Conservation (phyloP, 208 protist species). For the Dictyostelium gargantuum region DNA sequence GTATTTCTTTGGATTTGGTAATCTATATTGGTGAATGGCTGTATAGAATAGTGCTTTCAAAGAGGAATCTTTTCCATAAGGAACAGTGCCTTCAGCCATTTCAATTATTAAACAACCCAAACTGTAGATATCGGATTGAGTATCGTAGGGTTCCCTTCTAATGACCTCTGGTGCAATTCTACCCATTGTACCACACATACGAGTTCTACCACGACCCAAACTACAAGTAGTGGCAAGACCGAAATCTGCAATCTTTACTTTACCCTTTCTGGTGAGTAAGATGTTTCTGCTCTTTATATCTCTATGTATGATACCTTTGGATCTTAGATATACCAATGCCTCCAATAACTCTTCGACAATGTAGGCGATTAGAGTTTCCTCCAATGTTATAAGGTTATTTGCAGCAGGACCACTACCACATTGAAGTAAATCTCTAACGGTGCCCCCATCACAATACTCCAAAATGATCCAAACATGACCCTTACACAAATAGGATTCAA, state of each 20-base stretch:
- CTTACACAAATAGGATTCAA: constrained; percentile 17
- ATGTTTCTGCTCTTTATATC: constrained; percentile 74
- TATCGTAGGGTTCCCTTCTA: constrained; percentile 38
- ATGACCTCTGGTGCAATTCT: constrained; percentile 57
- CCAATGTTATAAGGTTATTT: not conserved
- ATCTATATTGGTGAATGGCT: constrained; percentile 14
- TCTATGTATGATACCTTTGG: constrained; percentile 64
- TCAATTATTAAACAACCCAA: constrained; percentile 55
- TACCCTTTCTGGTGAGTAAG: constrained; percentile 47
- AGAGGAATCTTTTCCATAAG: constrained; percentile 52
- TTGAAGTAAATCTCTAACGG: constrained; percentile 36
- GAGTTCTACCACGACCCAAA: constrained; percentile 26
- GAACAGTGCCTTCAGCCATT: constrained; percentile 11
- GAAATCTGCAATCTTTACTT: constrained; percentile 65
- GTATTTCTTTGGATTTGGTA: not conserved
- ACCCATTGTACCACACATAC: constrained; percentile 61
- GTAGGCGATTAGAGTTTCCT: constrained; percentile 5
- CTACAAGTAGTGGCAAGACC: constrained; percentile 35
- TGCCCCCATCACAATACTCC: constrained; percentile 60
- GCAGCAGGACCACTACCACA: not conserved
- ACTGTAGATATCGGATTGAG: constrained; percentile 51
- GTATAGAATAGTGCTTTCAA: constrained; percentile 54
- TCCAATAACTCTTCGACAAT: constrained; percentile 74
- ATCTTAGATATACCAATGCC: constrained; percentile 84
- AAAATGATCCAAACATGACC: constrained; percentile 64